These are phyloP conservation scores for Neonectria sp. DNA, from an alignment of 2,329 filamentous ascomycete species.

Conservation along the genomic window DNA sequence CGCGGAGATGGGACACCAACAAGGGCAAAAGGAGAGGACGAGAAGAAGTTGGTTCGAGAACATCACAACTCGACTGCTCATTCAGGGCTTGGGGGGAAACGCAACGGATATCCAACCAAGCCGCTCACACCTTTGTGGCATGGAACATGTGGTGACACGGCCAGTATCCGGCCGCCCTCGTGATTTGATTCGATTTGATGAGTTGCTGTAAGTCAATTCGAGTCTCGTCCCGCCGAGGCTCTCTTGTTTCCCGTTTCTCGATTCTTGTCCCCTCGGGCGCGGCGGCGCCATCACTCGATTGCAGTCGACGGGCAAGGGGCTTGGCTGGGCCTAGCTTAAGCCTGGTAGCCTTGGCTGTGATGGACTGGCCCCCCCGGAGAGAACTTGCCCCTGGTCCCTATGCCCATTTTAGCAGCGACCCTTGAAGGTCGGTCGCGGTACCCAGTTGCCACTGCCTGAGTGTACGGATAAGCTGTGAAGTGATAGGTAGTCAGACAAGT, in stretches of 20 bases:
- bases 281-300: constrained; percentile 41
- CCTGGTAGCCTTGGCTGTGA: constrained; percentile 5
- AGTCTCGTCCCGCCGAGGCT: constrained; percentile 20
- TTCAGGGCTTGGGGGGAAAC: not conserved
- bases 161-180: constrained; percentile 12
- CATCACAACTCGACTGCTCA: not conserved
- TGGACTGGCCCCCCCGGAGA: constrained; percentile 3
- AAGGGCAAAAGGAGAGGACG: constrained; percentile 24
- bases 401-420: not conserved
- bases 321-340: constrained; percentile 32
- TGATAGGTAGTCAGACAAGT: not conserved
- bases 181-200: constrained; percentile 22
- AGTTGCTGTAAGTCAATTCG: constrained; percentile 14
- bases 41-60: constrained; percentile 20
- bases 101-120: constrained; percentile 22
- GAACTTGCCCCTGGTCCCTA: constrained; percentile 7
- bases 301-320: constrained; percentile 34
- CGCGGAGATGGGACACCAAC: constrained; percentile 29
- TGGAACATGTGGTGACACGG: constrained; percentile 6
- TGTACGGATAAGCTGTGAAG: not conserved
- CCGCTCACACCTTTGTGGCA: not conserved
- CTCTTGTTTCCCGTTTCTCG: constrained; percentile 31
- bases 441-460: not conserved
- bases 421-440: constrained; percentile 3
- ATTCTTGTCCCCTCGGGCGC: constrained; percentile 24